Base-by-base conservation (phyloP, 2,329 filamentous ascomycete genomes). In the Fusarium lyarnte region DNA sequence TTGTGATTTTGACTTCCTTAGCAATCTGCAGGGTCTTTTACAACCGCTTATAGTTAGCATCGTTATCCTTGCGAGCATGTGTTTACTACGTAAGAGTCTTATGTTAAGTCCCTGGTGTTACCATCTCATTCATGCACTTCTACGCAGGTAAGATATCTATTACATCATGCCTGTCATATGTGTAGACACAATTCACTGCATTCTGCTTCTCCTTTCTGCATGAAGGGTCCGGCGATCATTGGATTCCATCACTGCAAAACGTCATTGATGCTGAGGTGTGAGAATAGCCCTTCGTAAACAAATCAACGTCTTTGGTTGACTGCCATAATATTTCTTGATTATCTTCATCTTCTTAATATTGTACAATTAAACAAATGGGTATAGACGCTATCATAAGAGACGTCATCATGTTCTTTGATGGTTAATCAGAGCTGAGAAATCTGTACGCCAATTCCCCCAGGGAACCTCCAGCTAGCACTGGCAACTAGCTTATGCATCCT, bases 361-460 rank as follows among this genome's bases (percentile, higher is more conserved):
- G 55, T 71, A 63, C 55, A 63, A 53, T 54, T 68, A 69, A 69
- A 65, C 63, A 74, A 73, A 73, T 72, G 71, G 70, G 71, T 74
- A 73, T 73, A 69, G 66, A 63, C 69, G 63, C 66, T 64, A 72
- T 73, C 61, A 62, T 74, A 19, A 66, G 39, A 68, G 62, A 69
- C 63, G 47, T 68, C 70, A 71, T 74, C 70, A 72, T 69, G 52
- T 65, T 67, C 58, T 67, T 47, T 58, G 61, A 60, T 42, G 46
- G 70, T 62, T 53, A 67, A 62, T 57, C 64, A 57, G 33, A 65
- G 53, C 41, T 23, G 55, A 38, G 25, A 74, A 61, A 72, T 58
- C 63, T 52, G 43, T 66, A 54, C 39, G 65, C 63, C 67, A 65
- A 58, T 39, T 41, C 55, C 60, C 35, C 51, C 33, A 29, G 51